These are phyloP conservation scores for Mrakia blollopis DNA, from an alignment of 768 basidiomycete species.

Conservation along the genomic window DNA sequence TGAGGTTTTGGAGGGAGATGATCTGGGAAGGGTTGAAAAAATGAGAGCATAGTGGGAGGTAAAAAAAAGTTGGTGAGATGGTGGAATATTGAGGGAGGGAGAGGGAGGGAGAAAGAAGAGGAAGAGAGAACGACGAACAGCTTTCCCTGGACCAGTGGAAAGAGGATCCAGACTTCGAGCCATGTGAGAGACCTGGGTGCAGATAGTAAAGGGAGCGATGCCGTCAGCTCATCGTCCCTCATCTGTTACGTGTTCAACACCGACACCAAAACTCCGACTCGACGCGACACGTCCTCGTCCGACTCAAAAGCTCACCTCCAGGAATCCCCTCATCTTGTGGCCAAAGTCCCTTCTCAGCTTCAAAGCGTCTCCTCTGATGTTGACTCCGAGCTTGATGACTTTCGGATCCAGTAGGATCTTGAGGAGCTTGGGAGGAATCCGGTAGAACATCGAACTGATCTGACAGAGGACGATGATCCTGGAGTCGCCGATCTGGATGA, in stretches of 20 bases:
- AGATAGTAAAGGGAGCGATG: background rate
- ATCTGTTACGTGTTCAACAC: no score
- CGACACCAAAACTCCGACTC: background rate
- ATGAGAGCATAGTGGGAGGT: background rate
- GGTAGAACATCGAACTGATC: constrained; percentile 20
- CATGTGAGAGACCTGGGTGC: constrained; percentile 8
- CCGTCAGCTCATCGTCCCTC: background rate
- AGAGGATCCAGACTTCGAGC: constrained; percentile 10
- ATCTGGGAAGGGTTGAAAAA: background rate
- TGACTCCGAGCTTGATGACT: constrained; percentile 23
- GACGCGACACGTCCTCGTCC: background rate
- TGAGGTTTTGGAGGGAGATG: constrained; percentile 16
- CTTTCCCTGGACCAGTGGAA: constrained; percentile 16
- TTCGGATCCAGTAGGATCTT: constrained; percentile 11
- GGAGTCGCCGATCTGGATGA: constrained; percentile 19
- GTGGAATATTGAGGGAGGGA: background rate
- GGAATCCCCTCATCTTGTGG: constrained; percentile 2
- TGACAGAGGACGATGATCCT: constrained; percentile 24
- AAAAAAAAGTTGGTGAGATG: background rate
- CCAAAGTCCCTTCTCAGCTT: constrained; percentile 29
- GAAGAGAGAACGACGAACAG: background rate
- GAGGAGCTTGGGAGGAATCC: constrained; percentile 9
- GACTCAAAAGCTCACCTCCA: background rate
- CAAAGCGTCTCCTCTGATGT: constrained; percentile 24
- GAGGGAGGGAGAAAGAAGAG: background rate